Evolutionary conservation across 2,329 filamentous ascomycete genomes (phyloP), one percentile per base, ranked within the genome.

Genomic region (Pseudomassariella vexata): DNA sequence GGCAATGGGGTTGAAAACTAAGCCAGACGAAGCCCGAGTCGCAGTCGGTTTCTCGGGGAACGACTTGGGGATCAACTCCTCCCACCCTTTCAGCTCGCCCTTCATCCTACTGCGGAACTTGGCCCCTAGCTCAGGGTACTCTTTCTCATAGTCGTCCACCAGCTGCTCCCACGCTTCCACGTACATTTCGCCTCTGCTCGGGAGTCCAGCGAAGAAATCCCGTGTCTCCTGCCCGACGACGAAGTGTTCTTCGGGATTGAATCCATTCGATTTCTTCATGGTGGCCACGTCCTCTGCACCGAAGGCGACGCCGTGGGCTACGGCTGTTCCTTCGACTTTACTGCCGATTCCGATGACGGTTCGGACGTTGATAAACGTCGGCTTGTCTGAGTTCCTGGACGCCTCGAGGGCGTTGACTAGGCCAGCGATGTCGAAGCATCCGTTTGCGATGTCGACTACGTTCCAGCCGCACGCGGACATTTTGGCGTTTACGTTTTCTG

Each of bases 241-340:
- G 35, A 70, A 71, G 33, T 58, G 53, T 38, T 65, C 51, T 1
- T 69, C 63, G 0, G 69, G 61, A 38, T 76, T 57, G 42, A 75
- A 64, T 4, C 66, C 67, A 25, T 63, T 62, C 3, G 50, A 50
- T 24, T 50, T 59, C 59, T 79, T 79, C 52, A 76, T 66, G n/a
- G 65, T 56, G 1, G 57, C 62, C 1, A 80, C 64, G 26, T 72
- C 68, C 3, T 68, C 61, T 3, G 56, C 49, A 16, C 72, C 73
- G 19, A 77, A 68, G 1, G 73, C 70, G 3, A 66, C 73, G n/a
- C 73, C 73, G 38, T 79, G 76, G 0, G 73, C 68, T 6, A 61
- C 63, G 4, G 71, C 71, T 10, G 66, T 55, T 6, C 68, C 67
- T 0, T 62, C 63, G 0, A 59, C 57, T 2, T 52, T 51, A 28